These are phyloP conservation scores for Fomitopsis pinicola DNA, from an alignment of 1,284 basidiomycete genomes.

Conservation along the genomic window DNA sequence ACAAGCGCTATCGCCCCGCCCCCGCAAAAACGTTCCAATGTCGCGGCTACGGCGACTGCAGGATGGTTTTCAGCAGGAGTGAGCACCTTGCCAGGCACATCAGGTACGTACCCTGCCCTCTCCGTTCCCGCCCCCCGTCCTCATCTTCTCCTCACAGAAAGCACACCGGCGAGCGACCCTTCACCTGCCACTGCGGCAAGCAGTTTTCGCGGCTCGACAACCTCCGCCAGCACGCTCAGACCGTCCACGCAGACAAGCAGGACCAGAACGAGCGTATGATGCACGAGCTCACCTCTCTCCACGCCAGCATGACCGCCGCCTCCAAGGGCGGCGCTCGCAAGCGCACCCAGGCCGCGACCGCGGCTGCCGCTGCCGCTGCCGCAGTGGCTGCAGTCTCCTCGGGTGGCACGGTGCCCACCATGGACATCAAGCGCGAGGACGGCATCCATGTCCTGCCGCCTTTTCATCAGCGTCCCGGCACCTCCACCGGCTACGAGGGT, in stretches of 20 bases:
- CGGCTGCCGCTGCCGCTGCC: slow-evolving; percentile 16
- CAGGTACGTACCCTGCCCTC: slow-evolving; percentile 49
- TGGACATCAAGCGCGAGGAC: slow-evolving; percentile 55
- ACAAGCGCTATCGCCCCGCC: slow-evolving; percentile 69
- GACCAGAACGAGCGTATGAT: slow-evolving; percentile 91
- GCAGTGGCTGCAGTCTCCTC: slow-evolving; percentile 20
- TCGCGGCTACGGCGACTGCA: slow-evolving; percentile 90
- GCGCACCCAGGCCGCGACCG: slow-evolving; percentile 25
- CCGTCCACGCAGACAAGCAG: slow-evolving; percentile 88
- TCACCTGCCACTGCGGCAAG: slow-evolving; percentile 92
- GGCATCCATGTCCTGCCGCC: slow-evolving; percentile 22
- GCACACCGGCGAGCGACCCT: slow-evolving; percentile 95
- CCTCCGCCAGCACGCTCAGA: slow-evolving; percentile 93
- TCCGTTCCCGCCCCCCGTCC: slow-evolving; percentile 12
- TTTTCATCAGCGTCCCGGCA: slow-evolving; percentile 56
- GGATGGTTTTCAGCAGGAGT: slow-evolving; percentile 93
- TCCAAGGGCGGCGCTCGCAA: slow-evolving; percentile 51
- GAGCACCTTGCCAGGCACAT: slow-evolving; percentile 96
- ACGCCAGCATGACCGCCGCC: slow-evolving; percentile 78
- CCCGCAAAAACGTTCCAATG: slow-evolving; percentile 94
- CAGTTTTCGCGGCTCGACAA: slow-evolving; percentile 97
- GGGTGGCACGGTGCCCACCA: slow-evolving; percentile 19
- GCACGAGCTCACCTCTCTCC: slow-evolving; percentile 81
- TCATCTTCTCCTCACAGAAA: slow-evolving; percentile 53
- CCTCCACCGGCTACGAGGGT: slow-evolving; percentile 67